These are phyloP conservation scores for Phalaenopsis aphrodite DNA, from an alignment of 106 monocot species.

Conservation along the genomic window DNA sequence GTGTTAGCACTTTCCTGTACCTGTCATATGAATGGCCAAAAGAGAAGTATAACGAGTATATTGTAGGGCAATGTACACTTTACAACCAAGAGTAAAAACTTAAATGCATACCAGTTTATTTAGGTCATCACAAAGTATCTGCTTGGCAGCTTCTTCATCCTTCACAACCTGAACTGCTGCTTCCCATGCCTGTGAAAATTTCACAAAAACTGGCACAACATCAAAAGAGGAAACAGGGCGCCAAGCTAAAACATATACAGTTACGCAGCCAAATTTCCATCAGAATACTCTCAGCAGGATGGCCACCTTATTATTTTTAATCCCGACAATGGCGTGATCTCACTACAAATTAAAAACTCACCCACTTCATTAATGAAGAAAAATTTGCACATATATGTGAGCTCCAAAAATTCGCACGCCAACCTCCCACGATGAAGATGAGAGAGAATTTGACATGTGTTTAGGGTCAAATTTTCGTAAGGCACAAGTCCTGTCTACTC, in stretches of 20 bases:
- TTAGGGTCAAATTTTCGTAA: no score
- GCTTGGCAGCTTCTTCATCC: constrained; percentile 78
- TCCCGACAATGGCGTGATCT: no score
- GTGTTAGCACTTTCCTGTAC: constrained; percentile 80
- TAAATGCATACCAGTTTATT: constrained; percentile 60
- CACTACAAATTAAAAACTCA: no score
- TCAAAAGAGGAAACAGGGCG: background rate
- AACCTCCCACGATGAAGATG: no score
- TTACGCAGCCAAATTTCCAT: background rate
- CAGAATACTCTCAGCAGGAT: no score
- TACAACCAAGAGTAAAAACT: background rate
- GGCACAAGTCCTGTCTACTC: no score
- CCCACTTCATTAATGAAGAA: no score
- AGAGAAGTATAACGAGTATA: background rate
- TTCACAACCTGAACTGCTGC: constrained; percentile 68
- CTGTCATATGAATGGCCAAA: constrained; percentile 18
- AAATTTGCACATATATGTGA: no score
- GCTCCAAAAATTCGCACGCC: no score
- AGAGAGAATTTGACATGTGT: no score
- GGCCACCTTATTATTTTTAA: no score
- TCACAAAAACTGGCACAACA: background rate
- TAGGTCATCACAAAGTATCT: constrained; percentile 92
- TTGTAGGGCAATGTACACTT: background rate
- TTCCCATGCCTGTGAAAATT: constrained; percentile 67
- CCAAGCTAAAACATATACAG: background rate